Percentiles rank a stretch among this genome's conserved stretches.
phyloP scores from a whole-genome alignment of 345 rosid species.

The Camelina laxa region DNA sequence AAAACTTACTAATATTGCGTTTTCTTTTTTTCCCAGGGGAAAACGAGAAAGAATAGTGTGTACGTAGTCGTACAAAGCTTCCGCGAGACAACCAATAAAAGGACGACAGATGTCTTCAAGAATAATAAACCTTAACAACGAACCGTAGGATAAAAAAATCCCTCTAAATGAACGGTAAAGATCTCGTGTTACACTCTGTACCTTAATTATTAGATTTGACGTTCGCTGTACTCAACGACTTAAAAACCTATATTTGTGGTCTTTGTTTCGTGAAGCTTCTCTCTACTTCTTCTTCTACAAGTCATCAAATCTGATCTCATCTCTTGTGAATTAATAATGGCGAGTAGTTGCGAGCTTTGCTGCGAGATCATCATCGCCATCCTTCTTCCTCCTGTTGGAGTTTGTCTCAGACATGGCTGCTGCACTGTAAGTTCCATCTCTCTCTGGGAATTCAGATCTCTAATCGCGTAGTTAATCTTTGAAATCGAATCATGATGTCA shows the following conservation, averaged over 20 bases:
- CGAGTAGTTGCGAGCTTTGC: conserved; percentile 60
- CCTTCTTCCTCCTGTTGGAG: conserved; percentile 86
- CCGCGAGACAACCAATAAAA: no score
- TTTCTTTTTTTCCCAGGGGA: no score
- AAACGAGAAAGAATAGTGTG: no score
- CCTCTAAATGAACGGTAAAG: no score
- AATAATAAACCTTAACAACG: no score
- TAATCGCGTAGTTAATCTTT: not conserved
- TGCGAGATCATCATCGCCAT: conserved; percentile 87
- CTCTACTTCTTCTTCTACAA: conserved; percentile 6
- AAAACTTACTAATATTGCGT: no score
- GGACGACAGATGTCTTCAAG: no score
- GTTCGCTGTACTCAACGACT: no score
- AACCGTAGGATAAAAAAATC: no score
- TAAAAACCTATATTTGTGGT: not conserved
- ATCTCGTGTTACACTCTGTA: no score
- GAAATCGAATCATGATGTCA: not conserved
- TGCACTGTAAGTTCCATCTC: conserved; percentile 59
- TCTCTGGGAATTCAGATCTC: conserved; percentile 12
- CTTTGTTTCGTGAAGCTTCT: conserved; percentile 29
- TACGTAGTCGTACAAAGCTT: no score
- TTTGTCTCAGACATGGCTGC: conserved; percentile 91
- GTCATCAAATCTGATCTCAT: conserved; percentile 15
- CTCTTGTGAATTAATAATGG: conserved; percentile 54
- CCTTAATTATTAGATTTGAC: no score